Evolutionary conservation across 2,329 filamentous ascomycete species (phyloP), one percentile per base, ranked within the genome.

Genomic region (Colletotrichum sp.): DNA sequence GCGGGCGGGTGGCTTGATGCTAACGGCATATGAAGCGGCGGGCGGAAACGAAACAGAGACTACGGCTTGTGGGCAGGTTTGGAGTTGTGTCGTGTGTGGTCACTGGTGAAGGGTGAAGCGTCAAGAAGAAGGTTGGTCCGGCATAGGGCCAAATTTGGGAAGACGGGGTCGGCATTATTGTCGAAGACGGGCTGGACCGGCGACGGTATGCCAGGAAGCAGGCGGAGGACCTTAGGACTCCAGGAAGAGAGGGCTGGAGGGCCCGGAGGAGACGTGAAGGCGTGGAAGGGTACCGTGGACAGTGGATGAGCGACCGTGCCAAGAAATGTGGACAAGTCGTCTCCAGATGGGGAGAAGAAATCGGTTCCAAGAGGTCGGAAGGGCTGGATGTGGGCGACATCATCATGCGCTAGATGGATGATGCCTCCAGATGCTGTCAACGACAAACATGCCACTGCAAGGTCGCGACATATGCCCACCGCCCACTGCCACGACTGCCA

Each of bases 31-130:
- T 39, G 64, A 69, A 60, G 65, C 70, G 28, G 65, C 64, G 34
- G 70, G 65, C 64, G 34, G 70, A 74, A 76, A 76, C 74, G 59
- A 69, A 68, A 74, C 34, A 74, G 70, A 72, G 30, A 75, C 69
- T 30, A 67, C n/a, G 64, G 70, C 32, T 73, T 75, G 44, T 62
- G 49, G 60, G 62, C 62, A 36, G 30, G 52, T 30, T 69, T 65
- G 32, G 32, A 16, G 10, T 34, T 62, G 34, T 70, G 18, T 63
- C 21, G 68, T 63, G 18, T 66, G 36, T 30, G 21, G 18, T 62
- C 9, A 8, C 18, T 62, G 59, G 59, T 12, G 39, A 49, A 44
- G 39, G 39, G 39, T 44, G 39, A 44, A n/a, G 36, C 2, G 36
- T 60, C 2, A 26, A 32, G 28, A 32, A 32, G 55, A 28, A 26